phyloP scores from a whole-genome alignment of 1,284 basidiomycete species.

The Baeospora myosura region DNA sequence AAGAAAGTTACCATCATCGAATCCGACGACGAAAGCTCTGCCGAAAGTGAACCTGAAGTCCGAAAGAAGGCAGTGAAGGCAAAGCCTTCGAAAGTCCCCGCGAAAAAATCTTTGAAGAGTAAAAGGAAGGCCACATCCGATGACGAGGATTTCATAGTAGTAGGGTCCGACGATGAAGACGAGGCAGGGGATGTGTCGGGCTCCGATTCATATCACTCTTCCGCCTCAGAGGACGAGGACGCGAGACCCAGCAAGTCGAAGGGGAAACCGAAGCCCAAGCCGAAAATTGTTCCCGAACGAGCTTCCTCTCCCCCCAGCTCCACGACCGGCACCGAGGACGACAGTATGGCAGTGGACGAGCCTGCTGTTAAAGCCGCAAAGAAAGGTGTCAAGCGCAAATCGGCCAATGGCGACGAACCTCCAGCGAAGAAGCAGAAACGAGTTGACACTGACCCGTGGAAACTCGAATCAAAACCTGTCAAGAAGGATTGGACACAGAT shows the following conservation, averaged over 20 bases:
- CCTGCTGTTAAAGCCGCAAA: constrained; percentile 28
- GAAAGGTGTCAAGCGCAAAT: constrained; percentile 44
- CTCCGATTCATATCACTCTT: no score
- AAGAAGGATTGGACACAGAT: constrained; percentile 73
- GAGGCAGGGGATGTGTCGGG: constrained; percentile 30
- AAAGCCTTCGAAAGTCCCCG: constrained; percentile 10
- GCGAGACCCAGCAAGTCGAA: constrained; percentile 15
- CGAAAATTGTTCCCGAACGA: constrained; percentile 8
- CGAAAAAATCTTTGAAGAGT: constrained; percentile 18
- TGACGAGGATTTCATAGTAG: constrained; percentile 17
- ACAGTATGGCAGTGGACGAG: constrained; percentile 55
- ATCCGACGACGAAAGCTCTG: constrained; percentile 36
- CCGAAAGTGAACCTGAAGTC: constrained; percentile 15
- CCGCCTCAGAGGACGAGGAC: constrained; percentile 17
- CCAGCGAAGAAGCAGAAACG: constrained; percentile 54
- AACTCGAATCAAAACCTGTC: constrained; percentile 56
- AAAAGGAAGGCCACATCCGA: constrained; percentile 6
- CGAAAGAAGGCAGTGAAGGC: constrained; percentile 12
- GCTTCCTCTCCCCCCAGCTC: constrained; percentile 16
- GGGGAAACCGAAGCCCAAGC: constrained; percentile 19
- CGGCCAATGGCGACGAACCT: constrained; percentile 29
- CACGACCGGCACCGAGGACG: constrained; percentile 18
- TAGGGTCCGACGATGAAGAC: constrained; percentile 38
- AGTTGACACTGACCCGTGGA: constrained; percentile 75
- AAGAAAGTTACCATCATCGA: constrained; percentile 38